Evolutionary conservation across 2,329 filamentous ascomycete genomes (phyloP).

Genomic region (Aspergillus glaucus): DNA sequence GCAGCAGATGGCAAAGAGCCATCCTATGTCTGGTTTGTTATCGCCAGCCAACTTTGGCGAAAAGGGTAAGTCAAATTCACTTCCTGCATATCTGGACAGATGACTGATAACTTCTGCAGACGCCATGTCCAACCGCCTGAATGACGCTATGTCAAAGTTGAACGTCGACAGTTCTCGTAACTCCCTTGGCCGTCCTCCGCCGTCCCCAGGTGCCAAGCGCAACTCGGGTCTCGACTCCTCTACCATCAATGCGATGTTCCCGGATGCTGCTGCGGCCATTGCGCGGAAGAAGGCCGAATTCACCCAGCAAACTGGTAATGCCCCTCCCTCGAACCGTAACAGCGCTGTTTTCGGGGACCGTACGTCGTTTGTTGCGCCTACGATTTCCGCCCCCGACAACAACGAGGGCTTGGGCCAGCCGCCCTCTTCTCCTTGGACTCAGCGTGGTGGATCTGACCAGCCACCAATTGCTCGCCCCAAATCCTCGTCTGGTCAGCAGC

Average conservation of each 20-base stretch:
- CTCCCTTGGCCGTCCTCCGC: conserved; percentile 74
- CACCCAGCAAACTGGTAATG: conserved; percentile 86
- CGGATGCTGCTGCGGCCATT: conserved; percentile 95
- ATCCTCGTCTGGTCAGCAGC: conserved; percentile 65
- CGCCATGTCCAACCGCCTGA: conserved; percentile 92
- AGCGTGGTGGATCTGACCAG: conserved; percentile 45
- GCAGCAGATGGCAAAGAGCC: conserved; percentile 97
- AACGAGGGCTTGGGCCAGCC: conserved; percentile 57
- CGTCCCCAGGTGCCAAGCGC: conserved; percentile 73
- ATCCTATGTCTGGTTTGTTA: conserved; percentile 91
- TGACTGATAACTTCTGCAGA: conserved; percentile 49
- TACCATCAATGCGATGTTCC: conserved; percentile 98
- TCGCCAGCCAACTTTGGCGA: conserved; percentile 90
- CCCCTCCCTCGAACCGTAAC: conserved; percentile 86
- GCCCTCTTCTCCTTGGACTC: conserved; percentile 75
- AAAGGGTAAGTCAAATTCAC: conserved; percentile 59
- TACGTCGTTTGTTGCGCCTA: conserved; percentile 65
- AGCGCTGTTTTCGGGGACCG: conserved; percentile 74
- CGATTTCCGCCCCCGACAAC: conserved; percentile 63
- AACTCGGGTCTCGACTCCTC: conserved; percentile 90
- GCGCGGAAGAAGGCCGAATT: conserved; percentile 97
- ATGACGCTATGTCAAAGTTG: conserved; percentile 93
- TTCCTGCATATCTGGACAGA: neutral
- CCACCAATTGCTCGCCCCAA: conserved; percentile 61
- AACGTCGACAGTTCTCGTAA: conserved; percentile 81